phyloP scores from a whole-genome alignment of 352 stramenopile species.

The Peronospora destructor region DNA sequence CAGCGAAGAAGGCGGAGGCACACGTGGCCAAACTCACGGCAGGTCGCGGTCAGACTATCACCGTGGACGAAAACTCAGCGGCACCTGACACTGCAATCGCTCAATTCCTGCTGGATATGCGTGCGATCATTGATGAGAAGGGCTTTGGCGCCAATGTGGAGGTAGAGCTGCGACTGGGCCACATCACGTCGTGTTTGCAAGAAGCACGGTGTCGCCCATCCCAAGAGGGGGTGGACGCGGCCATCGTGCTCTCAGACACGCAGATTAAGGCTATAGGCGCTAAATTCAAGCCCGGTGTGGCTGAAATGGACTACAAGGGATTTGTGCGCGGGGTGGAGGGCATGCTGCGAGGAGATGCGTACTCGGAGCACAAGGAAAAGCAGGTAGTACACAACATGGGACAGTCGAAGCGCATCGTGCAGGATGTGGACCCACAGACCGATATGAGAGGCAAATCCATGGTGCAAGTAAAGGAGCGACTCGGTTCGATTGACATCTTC shows the following conservation, averaged over 20 bases:
- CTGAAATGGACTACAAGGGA: slow-evolving; percentile 56
- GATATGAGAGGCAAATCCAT: slow-evolving; percentile 39
- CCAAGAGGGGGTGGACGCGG: slow-evolving; percentile 61
- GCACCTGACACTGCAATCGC: slow-evolving; percentile 75
- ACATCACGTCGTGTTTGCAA: slow-evolving; percentile 72
- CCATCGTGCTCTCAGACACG: slow-evolving; percentile 59
- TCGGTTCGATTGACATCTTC: slow-evolving; percentile 83
- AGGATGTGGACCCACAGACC: slow-evolving; percentile 61
- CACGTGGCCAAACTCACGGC: slow-evolving; percentile 68
- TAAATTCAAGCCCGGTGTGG: slow-evolving; percentile 75
- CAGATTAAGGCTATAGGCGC: slow-evolving; percentile 74
- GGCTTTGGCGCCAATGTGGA: slow-evolving; percentile 72
- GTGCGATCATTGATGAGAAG: slow-evolving; percentile 66
- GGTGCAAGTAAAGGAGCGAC: slow-evolving; percentile 75
- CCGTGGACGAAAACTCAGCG: slow-evolving; percentile 54
- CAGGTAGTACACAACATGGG: slow-evolving; percentile 73
- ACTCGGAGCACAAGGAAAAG: slow-evolving; percentile 69
- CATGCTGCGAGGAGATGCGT: slow-evolving; percentile 65
- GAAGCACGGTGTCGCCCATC: slow-evolving; percentile 67
- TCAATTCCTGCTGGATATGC: slow-evolving; percentile 77
- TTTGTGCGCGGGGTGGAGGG: slow-evolving; percentile 62
- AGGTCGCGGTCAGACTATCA: slow-evolving; percentile 59
- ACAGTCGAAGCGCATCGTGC: slow-evolving; percentile 69
- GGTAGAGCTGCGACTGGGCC: slow-evolving; percentile 77
- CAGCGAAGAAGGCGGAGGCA: slow-evolving; percentile 65